A percentile compares a stretch with the other conserved stretches of the same genome.
Conservation (phyloP, 352 stramenopile genomes). For the Globisporangium splendens region DNA sequence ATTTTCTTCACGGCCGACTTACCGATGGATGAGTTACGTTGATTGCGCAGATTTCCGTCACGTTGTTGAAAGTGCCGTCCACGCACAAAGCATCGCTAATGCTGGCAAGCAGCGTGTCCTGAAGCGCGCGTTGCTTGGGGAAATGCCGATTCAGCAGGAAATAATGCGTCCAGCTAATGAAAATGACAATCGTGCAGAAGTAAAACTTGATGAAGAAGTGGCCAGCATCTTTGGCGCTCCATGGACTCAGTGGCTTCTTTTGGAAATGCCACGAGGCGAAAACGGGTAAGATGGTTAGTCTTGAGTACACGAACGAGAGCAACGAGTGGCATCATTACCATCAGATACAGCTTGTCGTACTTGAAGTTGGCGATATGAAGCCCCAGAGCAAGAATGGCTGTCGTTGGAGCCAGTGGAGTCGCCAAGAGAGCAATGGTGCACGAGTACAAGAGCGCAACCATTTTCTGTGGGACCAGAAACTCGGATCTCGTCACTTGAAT, state of each 20-base stretch:
- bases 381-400: conserved; percentile 43
- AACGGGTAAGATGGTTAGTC: background rate
- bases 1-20: conserved; percentile 2
- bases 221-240: conserved; percentile 70
- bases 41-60: conserved; percentile 30
- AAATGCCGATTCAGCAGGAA: conserved; percentile 45
- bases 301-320: no score
- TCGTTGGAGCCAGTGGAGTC: conserved; percentile 62
- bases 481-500: conserved; percentile 37
- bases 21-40: conserved; percentile 32
- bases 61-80: conserved; percentile 23
- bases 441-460: conserved; percentile 80
- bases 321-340: conserved; percentile 22
- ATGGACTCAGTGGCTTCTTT: conserved; percentile 67
- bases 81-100: conserved; percentile 25
- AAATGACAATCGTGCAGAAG: conserved; percentile 67
- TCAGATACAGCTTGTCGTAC: conserved; percentile 74
- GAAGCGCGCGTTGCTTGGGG: conserved; percentile 54
- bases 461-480: conserved; percentile 79
- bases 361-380: conserved; percentile 79
- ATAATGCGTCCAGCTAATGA: conserved; percentile 55
- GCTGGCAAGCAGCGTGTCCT: conserved; percentile 30
- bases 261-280: conserved; percentile 39
- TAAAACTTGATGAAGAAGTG: conserved; percentile 90
- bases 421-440: conserved; percentile 68